phyloP scores from a whole-genome alignment of 345 rosid species.

The Erysimum cheiranthoides region DNA sequence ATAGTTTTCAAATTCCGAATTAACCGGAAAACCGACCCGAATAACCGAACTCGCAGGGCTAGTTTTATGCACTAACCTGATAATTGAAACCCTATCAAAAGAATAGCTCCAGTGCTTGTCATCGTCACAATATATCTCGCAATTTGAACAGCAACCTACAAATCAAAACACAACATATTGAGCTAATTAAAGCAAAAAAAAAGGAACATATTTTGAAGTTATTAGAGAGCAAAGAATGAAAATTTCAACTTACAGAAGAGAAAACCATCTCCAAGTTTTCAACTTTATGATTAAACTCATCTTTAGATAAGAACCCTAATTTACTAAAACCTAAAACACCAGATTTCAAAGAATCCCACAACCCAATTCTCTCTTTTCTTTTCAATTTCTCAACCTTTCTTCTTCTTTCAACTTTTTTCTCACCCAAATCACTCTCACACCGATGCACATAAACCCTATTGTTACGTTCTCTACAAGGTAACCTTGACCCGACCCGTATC shows the following conservation, averaged over 20 bases:
- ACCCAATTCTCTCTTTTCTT: constrained; percentile 53
- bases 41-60: too few species aligned
- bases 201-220: background rate
- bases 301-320: constrained; percentile 51
- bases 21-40: too few species aligned
- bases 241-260: constrained; percentile 54
- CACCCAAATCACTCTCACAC: constrained; percentile 51
- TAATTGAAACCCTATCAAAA: constrained; percentile 78
- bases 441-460: constrained; percentile 49
- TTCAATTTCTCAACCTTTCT: constrained; percentile 46
- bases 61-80: constrained; percentile 61
- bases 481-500: constrained; percentile 43
- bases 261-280: constrained; percentile 64
- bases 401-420: constrained; percentile 45
- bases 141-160: constrained; percentile 78
- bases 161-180: background rate
- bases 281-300: constrained; percentile 52
- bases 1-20: too few species aligned
- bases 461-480: constrained; percentile 55
- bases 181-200: background rate
- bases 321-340: constrained; percentile 47
- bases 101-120: constrained; percentile 93
- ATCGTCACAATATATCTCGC: constrained; percentile 94
- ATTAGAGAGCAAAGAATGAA: background rate
- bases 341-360: constrained; percentile 52